Evolutionary conservation across 139 green algal genomes (phyloP), one percentile per base, ranked within the genome.

Genomic region (Dunaliella primolecta): DNA sequence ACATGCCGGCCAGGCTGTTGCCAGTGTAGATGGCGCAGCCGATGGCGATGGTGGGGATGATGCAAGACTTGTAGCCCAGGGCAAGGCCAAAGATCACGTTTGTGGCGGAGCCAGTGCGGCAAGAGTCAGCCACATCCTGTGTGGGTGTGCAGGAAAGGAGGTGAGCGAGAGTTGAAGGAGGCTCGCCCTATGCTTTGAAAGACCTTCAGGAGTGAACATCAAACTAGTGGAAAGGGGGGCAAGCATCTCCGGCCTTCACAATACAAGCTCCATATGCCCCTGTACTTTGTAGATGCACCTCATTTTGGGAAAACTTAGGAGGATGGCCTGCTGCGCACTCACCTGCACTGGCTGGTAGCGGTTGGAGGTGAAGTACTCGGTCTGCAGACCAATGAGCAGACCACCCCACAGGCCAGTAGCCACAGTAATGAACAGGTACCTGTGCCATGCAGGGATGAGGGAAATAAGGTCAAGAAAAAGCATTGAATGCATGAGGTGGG

Each of bases 51-150:
- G 94, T 97, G 78, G 97, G 97, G 86, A 91, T 89, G 81, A 91
- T 91, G 85, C 90, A 92, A 0, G 94, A 98, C 91, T 98, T 98
- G 95, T 99, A 99, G 85, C 97, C 97, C 35, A 99, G 93, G 1
- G 97, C 97, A 76, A 99, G 94, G 77, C 97, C 97, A 84, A 99
- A 99, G 91, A 99, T 99, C 92, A 99, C 96, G 93, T 99, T 92
- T 75, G 97, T 99, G 85, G 97, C 97, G 37, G 97, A 92, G 38
- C 97, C 97, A 37, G 97, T 99, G 86, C 93, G 91, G 94, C 97
- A 99, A 1, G 97, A 91, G 82, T 98, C 96, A 33, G 97, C 95
- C 1, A 99, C 95, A 70, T 98, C 95, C 90, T 96, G 94, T 70
- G 32, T 15, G 75, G 71, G 56, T n/a, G n/a, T n/a, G n/a, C n/a